Percentiles rank a stretch among this genome's conserved stretches.
Evolutionary conservation across 306 rosid species (phyloP).

Genomic region (Lathyrus oleraceus): DNA sequence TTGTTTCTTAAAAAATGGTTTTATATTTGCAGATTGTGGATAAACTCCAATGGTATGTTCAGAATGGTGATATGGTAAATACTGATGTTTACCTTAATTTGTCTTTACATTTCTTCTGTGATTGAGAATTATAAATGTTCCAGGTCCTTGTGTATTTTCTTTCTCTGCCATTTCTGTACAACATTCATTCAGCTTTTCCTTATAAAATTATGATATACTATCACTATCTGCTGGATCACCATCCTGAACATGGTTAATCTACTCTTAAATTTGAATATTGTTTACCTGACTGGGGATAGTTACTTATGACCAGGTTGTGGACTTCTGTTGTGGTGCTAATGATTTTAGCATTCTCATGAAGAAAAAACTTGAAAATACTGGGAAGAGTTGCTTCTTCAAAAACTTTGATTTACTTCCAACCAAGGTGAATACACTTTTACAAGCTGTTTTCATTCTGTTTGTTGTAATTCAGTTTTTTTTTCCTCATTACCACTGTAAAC

Average conservation of each 20-base stretch:
- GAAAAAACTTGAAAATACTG: constrained; percentile 76
- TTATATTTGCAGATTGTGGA: constrained; percentile 71
- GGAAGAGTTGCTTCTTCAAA: constrained; percentile 72
- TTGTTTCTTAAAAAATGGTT: constrained; percentile 35
- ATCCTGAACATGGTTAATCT: constrained; percentile 1
- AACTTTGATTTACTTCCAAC: constrained; percentile 82
- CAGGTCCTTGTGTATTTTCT: constrained; percentile 7
- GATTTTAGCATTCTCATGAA: constrained; percentile 83
- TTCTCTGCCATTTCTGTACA: constrained; percentile 1
- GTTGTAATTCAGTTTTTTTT: background rate
- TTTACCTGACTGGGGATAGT: constrained; percentile 39
- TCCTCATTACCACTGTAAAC: background rate
- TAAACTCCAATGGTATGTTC: constrained; percentile 72
- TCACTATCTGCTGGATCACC: constrained; percentile 8
- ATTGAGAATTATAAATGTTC: background rate
- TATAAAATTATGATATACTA: constrained; percentile 17
- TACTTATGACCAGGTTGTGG: constrained; percentile 74
- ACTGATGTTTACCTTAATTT: constrained; percentile 23
- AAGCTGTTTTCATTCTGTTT: background rate
- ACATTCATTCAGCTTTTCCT: constrained; percentile 1
- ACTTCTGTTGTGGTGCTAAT: constrained; percentile 94
- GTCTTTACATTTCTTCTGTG: constrained; percentile 5
- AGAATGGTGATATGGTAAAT: constrained; percentile 75
- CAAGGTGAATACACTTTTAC: constrained; percentile 54
- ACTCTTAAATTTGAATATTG: constrained; percentile 17